Evolutionary conservation across 495 filamentous ascomycete genomes (phyloP), one percentile per base, ranked within the genome.

Genomic region (Apodospora peruviana): DNA sequence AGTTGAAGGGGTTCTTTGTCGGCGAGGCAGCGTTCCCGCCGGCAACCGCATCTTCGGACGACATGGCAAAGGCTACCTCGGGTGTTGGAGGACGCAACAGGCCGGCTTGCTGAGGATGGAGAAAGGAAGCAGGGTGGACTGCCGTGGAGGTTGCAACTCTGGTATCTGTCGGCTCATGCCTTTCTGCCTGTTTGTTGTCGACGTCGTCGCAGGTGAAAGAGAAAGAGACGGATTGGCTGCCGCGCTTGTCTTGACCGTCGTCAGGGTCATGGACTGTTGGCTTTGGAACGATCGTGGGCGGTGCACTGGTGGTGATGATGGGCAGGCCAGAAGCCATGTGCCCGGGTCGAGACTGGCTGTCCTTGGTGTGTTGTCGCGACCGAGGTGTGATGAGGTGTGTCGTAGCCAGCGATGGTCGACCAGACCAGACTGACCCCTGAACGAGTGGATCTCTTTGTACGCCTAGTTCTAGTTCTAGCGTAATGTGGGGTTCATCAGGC

Each of bases 1-100:
- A 98, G 70, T 96, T 97, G 80, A 98, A 98, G 3, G 90, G 91
- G 59, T 76, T 70, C 49, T 65, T 67, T 25, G 61, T 53, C 19
- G 39, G 9, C 57, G 69, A 58, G 34, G 51, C 76, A 57, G 53
- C 77, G 58, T 57, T 10, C 40, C 51, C 59, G 22, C 56, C 62
- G 29, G 38, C 49, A 37, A 45, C 48, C 45, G 45, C 56, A 29
- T 61, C 60, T 40, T 58, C 65, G 39, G 60, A 60, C 8, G 65
- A 48, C 69, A 74, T 72, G 25, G 52, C 47, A 43, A 54, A 52
- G 50, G 58, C 47, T 24, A 51, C 43, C 45, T 62, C 58, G 47
- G 60, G 66, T 38, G 37, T 34, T 18, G 34, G 35, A 23, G 36
- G 36, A 32, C 45, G 45, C 36, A 48, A 17, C 12, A 32, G 27